phyloP scores from a whole-genome alignment of 768 basidiomycete genomes.

The Nidularia sp. region DNA sequence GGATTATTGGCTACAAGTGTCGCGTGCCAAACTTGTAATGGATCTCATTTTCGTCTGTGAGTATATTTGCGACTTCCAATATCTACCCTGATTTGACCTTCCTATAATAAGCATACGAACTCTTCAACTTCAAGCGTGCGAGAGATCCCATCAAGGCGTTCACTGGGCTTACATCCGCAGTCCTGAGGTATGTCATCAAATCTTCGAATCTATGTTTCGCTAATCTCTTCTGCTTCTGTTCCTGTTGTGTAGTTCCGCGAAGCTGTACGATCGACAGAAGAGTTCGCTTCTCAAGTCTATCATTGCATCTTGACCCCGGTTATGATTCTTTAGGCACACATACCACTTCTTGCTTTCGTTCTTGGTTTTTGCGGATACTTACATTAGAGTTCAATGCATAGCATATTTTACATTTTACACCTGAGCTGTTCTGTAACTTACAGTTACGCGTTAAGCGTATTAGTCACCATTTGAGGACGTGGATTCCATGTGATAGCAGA shows the following conservation, averaged over 20 bases:
- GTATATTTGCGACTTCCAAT: constrained; percentile 13
- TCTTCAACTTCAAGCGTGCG: constrained; percentile 67
- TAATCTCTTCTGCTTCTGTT: constrained; percentile 7
- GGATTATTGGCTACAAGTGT: constrained; percentile 72
- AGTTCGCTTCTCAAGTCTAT: constrained; percentile 53
- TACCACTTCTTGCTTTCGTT: neutral
- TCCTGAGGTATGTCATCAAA: constrained; percentile 55
- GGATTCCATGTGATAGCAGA: neutral
- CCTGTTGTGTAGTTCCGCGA: constrained; percentile 49
- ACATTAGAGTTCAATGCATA: neutral
- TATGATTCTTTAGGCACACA: neutral
- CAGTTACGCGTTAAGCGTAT: constrained; percentile 10
- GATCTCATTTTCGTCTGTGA: constrained; percentile 86
- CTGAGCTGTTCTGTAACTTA: constrained; percentile 7
- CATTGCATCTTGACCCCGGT: constrained; percentile 13
- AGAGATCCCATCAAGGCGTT: constrained; percentile 59
- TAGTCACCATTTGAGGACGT: constrained; percentile 1
- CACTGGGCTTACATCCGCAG: constrained; percentile 64
- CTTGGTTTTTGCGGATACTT: neutral
- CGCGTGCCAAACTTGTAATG: constrained; percentile 71
- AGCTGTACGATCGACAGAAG: constrained; percentile 73
- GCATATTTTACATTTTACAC: neutral
- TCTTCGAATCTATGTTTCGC: neutral
- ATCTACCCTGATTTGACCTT: constrained; percentile 6
- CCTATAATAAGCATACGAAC: constrained; percentile 57